Base-by-base conservation (phyloP, 1,284 basidiomycete genomes). In the Lentinula novae-zelandiae region DNA sequence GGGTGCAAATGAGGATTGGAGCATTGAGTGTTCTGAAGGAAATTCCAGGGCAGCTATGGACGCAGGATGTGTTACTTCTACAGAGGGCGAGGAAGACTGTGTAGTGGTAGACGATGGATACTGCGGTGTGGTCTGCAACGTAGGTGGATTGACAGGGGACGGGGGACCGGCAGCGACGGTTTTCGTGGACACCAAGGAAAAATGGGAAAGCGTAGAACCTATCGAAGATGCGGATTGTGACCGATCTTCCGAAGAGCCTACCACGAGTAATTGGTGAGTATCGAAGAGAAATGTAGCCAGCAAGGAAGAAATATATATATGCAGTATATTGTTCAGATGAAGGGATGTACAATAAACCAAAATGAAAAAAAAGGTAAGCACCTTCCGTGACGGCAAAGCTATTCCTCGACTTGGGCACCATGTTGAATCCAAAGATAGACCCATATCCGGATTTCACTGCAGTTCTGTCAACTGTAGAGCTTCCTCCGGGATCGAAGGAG, bases 371-470 rank as follows among this genome's bases (percentile, higher is more conserved):
- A 17, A 31, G 33, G 40, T 42, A 44, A 56, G 39, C 31, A 58
- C 57, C 57, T 58, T 58, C 56, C 34, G 44, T 57, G 20, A 48
- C 49, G 27, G 49, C 51, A 10, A 58, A 17, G 10, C 57, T 58
- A 22, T 52, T 58, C 52, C 50, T 58, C n/a, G 50, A 44, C 57
- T 61, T 42, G 5, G 15, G 13, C 53, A 22, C 38, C 42, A 51
- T n/a, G 31, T 42, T 51, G 38, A 61, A 61, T 7, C 60, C 60
- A 22, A 61, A 61, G 33, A 61, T 54, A 42, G 60, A 61, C 4
- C 60, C 60, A 33, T 61, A 61, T 13, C 54, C 60, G 27, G 60
- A 61, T 54, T 61, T 61, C 36, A 61, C 34, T 27, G 54, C 46
- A 31, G 17, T 42, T 36, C 53, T 44, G 6, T 57, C 49, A n/a